Evolutionary conservation across 2,329 filamentous ascomycete species (phyloP), one percentile per base, ranked within the genome.

Genomic region (Rutstroemia sp.): DNA sequence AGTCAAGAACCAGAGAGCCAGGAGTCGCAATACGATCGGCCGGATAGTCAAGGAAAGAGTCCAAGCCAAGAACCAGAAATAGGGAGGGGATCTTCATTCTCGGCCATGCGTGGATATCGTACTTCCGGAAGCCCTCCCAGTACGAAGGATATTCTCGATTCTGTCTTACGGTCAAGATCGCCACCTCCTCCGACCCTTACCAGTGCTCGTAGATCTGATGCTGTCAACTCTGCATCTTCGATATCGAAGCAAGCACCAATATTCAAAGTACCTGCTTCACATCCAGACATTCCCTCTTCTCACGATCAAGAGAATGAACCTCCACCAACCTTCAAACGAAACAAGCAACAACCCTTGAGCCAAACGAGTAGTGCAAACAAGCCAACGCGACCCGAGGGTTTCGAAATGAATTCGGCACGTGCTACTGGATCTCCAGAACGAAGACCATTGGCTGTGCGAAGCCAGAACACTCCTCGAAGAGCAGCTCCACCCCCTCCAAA

Each of bases 301-400:
- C 79, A 86, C 59, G 90, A 95, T 65, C 90, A 96, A 69, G 92
- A 96, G 70, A 96, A 96, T 68, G 83, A 94, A 59, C 79, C 82
- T 3, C 85, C 85, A 3, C 81, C 86, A 25, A 86, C 82, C 0
- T 86, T 89, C 71, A 86, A 81, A 68, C 80, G 66, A 19, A 70
- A 69, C 18, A 69, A 69, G 27, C 65, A 66, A 30, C 65, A 66
- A 39, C 58, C 65, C 12, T 50, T 63, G 8, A 61, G 65, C 14
- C 61, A 63, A 37, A 48, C 66, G 18, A 68, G 68, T 42, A 67
- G 66, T 27, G 57, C 66, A 25, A 77, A 78, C 34, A 83, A 79
- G 60, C 74, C 79, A 1, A 72, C 77, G 41, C 76, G 80, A 51
- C 79, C 77, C 19, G 68, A 76, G 59, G 78, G 72, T 51, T 72